Conservation (phyloP, 2,329 filamentous ascomycete species). For the Hymenoscyphus albidus region DNA sequence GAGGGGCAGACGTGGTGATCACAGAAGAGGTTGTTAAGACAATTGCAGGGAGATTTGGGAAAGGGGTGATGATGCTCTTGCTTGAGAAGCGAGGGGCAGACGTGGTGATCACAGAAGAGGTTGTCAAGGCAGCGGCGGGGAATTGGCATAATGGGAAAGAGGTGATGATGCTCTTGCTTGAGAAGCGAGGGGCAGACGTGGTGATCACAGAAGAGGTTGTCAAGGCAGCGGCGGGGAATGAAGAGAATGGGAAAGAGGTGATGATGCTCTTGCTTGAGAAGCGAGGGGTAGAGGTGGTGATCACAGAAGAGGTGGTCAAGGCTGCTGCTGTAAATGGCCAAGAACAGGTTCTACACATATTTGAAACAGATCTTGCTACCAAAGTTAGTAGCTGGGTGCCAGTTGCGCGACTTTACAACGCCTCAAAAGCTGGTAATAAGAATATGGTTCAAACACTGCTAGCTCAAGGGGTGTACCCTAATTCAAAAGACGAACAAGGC, state of each 20-base stretch:
- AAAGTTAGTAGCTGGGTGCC: too few species aligned
- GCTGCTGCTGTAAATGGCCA: too few species aligned
- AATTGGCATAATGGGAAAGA: neutral
- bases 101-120: neutral
- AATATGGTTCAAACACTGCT: too few species aligned
- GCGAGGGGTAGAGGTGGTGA: too few species aligned
- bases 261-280: conserved; percentile 3
- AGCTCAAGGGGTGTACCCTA: too few species aligned
- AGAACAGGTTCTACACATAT: too few species aligned
- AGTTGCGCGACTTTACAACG: too few species aligned
- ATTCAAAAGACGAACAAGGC: too few species aligned
- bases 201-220: neutral
- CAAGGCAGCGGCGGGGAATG: neutral
- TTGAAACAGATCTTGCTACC: too few species aligned
- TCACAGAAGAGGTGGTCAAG: too few species aligned
- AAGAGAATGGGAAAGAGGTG: neutral
- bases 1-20: neutral
- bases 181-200: neutral
- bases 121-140: neutral
- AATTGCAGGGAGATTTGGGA: neutral
- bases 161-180: neutral
- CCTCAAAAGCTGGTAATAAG: too few species aligned
- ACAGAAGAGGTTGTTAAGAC: neutral
- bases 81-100: too few species aligned
- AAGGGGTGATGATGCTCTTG: neutral